Evolutionary conservation across 257 asterid species (phyloP).

Genomic region (Nyctanthes arbortristis): DNA sequence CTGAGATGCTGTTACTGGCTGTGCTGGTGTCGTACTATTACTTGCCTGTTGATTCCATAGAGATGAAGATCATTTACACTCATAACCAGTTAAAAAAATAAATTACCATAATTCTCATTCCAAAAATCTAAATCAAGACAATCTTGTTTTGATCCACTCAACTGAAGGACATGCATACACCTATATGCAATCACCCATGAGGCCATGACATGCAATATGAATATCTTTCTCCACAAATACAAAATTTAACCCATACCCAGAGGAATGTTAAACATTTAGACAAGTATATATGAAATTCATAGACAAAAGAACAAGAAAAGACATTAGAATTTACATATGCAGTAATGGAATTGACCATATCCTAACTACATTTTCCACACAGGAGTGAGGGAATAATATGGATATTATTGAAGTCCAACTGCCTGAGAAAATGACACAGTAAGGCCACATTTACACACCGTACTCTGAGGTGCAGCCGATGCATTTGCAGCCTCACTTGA

Average conservation of each 20-base stretch:
- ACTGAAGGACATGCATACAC: neutral
- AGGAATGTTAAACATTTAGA: neutral
- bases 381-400: neutral
- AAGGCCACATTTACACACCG: conserved; percentile 38
- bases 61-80: neutral
- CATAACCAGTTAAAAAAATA: neutral
- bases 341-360: neutral
- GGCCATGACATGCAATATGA: neutral
- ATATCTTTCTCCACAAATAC: neutral
- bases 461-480: conserved; percentile 44
- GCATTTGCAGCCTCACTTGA: conserved; percentile 50
- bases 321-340: neutral
- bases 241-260: neutral
- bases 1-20: conserved; percentile 45
- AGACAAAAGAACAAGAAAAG: neutral
- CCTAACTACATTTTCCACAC: neutral
- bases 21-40: conserved; percentile 43
- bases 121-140: neutral
- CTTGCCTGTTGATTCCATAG: conserved; percentile 46
- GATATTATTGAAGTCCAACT: neutral
- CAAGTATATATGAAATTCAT: neutral
- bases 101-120: neutral
- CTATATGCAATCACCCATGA: neutral
- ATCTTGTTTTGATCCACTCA: conserved; percentile 2
- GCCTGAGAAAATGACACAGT: neutral